Conservation (phyloP, 495 filamentous ascomycete species). For the Bryoglossum gracile region DNA sequence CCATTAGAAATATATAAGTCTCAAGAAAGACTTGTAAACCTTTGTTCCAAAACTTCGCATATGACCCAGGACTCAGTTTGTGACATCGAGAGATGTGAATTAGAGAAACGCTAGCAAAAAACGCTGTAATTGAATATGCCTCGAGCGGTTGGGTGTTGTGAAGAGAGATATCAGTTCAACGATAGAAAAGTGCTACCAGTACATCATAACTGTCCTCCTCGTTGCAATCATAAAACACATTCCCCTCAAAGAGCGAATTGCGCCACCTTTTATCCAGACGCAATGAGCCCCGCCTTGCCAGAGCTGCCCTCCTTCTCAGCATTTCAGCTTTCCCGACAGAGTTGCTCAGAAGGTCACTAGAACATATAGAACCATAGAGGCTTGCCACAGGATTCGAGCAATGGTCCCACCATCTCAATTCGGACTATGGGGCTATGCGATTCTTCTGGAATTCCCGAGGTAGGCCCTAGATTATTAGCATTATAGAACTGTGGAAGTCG, state of each 20-base stretch:
- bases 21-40: background rate
- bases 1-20: background rate
- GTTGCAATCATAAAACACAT: background rate
- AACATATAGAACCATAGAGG: background rate
- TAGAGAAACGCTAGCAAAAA: no score
- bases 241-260: background rate
- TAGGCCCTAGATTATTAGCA: background rate
- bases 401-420: constrained; percentile 1
- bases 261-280: background rate
- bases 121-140: no score
- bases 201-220: constrained; percentile 1
- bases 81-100: no score
- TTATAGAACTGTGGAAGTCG: background rate
- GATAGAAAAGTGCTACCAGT: constrained; percentile 4
- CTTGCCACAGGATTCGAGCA: constrained; percentile 4
- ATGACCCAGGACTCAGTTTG: no score
- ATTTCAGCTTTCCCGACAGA: no score
- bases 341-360: background rate
- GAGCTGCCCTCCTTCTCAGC: background rate
- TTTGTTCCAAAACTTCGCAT: background rate
- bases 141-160: no score
- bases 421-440: constrained; percentile 1
- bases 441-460: background rate
- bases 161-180: background rate
- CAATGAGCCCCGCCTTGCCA: background rate